Percentiles rank a stretch among this genome's conserved stretches.
Conservation (phyloP, 2,329 filamentous ascomycete genomes). For the Xenoacremonium recifei region DNA sequence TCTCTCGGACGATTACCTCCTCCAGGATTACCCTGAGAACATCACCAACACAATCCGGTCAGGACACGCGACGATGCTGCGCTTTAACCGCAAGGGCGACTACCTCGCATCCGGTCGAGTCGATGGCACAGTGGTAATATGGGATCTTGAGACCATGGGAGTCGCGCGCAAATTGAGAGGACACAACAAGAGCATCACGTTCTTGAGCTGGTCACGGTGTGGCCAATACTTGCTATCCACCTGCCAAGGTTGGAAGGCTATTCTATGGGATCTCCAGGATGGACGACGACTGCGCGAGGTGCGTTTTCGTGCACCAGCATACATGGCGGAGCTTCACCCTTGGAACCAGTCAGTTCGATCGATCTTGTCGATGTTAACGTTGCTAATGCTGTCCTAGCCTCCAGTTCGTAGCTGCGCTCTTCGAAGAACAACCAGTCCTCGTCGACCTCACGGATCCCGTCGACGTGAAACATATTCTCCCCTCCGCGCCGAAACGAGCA, state of each 20-base stretch:
- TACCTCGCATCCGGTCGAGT: constrained; percentile 91
- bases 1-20: constrained; percentile 61
- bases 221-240: constrained; percentile 89
- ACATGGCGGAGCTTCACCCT: constrained; percentile 93
- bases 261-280: constrained; percentile 84
- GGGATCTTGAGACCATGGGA: constrained; percentile 96
- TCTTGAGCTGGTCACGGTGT: constrained; percentile 90
- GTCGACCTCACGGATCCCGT: constrained; percentile 73
- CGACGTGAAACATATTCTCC: constrained; percentile 73
- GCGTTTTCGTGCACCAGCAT: constrained; percentile 88
- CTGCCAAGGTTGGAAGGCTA: constrained; percentile 94
- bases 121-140: constrained; percentile 92
- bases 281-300: constrained; percentile 75
- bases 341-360: constrained; percentile 67
- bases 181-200: constrained; percentile 91
- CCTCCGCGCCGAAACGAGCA: constrained; percentile 77
- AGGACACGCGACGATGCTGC: constrained; percentile 64
- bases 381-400: constrained; percentile 60
- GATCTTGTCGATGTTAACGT: too few relatives aligned
- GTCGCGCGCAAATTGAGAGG: constrained; percentile 91
- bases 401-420: constrained; percentile 86
- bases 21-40: constrained; percentile 84
- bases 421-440: constrained; percentile 87
- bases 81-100: constrained; percentile 93
- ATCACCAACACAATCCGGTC: constrained; percentile 83